These are phyloP conservation scores for Debaryomyces tyrocola DNA, from an alignment of 805 yeast species.

Conservation along the genomic window DNA sequence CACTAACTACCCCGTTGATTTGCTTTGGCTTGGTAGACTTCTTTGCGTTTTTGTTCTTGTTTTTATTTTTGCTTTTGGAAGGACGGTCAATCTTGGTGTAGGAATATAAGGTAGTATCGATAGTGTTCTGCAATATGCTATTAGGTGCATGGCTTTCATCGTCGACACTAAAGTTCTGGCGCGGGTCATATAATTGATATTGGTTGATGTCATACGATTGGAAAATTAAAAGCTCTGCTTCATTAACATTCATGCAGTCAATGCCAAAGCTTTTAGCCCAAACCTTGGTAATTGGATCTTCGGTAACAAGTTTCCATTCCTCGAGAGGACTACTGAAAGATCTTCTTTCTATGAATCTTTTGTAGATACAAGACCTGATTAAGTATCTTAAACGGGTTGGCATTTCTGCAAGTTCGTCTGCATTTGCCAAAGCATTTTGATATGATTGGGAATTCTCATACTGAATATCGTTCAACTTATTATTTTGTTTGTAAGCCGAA, in stretches of 20 bases:
- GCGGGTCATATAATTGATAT: slow-evolving; percentile 25
- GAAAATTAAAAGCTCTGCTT: slow-evolving; percentile 47
- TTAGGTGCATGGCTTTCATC: slow-evolving; percentile 21
- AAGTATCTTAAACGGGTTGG: slow-evolving; percentile 56
- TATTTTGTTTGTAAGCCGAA: slow-evolving; percentile 3
- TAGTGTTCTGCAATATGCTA: slow-evolving; percentile 29
- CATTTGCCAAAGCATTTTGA: slow-evolving; percentile 21
- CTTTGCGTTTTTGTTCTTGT: slow-evolving; percentile 2
- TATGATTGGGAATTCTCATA: slow-evolving; percentile 28
- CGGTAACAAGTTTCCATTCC: slow-evolving; percentile 63
- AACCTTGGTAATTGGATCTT: slow-evolving; percentile 51
- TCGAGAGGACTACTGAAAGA: slow-evolving; percentile 16
- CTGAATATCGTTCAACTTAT: slow-evolving; percentile 22
- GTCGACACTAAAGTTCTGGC: slow-evolving; percentile 21
- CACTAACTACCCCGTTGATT: slow-evolving; percentile 11
- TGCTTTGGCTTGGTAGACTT: slow-evolving; percentile 1
- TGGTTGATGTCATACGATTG: slow-evolving; percentile 35
- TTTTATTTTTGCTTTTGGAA: slow-evolving; percentile 8
- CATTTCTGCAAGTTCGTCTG: slow-evolving; percentile 39
- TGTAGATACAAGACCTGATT: slow-evolving; percentile 58
- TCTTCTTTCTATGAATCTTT: slow-evolving; percentile 42
- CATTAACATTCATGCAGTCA: slow-evolving; percentile 49
- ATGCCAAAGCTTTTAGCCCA: slow-evolving; percentile 59
- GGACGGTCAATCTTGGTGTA: slow-evolving; percentile 9
- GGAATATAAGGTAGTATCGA: slow-evolving; percentile 33